phyloP scores from a whole-genome alignment of 441 rosid species.

The Adansonia grandidieri region DNA sequence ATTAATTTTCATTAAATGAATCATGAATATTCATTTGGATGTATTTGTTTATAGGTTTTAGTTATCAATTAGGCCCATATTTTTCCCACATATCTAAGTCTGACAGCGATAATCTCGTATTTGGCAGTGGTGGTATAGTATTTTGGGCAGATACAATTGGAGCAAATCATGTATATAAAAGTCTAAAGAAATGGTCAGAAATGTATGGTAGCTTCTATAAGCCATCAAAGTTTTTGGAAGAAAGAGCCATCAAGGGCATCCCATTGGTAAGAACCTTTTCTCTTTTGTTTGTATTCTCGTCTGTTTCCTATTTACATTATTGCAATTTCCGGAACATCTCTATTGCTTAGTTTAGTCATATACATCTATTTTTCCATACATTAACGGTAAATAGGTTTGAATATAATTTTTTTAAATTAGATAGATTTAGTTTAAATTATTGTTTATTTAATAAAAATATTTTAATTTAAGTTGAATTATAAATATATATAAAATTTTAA shows the following conservation, averaged over 20 bases:
- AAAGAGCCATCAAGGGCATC: conserved; percentile 71
- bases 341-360: no score
- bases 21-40: not conserved
- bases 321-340: no score
- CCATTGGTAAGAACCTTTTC: conserved; percentile 56
- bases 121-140: conserved; percentile 77
- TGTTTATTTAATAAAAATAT: no score
- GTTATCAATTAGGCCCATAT: not conserved
- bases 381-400: no score
- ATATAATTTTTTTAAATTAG: no score
- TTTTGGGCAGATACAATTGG: conserved; percentile 86
- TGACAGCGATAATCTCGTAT: conserved; percentile 4
- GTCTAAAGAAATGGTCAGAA: conserved; percentile 75
- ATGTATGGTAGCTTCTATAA: conserved; percentile 66
- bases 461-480: not conserved
- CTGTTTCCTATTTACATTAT: no score
- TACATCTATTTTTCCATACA: no score
- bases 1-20: not conserved
- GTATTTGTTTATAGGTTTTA: no score
- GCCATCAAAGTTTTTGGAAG: conserved; percentile 87
- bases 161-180: conserved; percentile 56
- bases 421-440: no score
- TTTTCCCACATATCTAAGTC: not conserved
- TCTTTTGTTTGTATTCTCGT: no score
- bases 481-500: no score